Conservation (phyloP, 352 stramenopile species). For the Phytophthora cajani region DNA sequence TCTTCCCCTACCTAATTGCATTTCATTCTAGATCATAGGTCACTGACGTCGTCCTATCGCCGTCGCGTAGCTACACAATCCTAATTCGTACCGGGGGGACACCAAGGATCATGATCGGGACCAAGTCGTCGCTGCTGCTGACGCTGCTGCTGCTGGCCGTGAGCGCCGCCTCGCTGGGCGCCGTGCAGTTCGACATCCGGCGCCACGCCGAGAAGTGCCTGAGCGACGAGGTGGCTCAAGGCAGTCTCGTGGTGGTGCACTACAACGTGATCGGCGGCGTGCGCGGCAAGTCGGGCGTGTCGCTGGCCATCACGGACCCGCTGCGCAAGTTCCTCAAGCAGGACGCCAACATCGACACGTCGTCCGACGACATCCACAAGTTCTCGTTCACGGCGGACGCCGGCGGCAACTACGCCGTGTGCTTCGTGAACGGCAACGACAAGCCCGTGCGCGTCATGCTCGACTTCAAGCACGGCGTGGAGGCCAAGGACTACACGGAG, state of each 20-base stretch:
- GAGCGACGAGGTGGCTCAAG: slow-evolving; percentile 82
- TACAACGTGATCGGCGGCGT: slow-evolving; percentile 79
- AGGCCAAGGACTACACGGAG: slow-evolving; percentile 90
- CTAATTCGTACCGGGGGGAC: slow-evolving; percentile 16
- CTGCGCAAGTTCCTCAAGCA: slow-evolving; percentile 83
- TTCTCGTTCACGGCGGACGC: slow-evolving; percentile 82
- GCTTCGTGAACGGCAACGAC: slow-evolving; percentile 86
- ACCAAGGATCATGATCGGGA: slow-evolving; percentile 13
- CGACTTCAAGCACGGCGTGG: slow-evolving; percentile 89
- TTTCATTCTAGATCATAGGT: slow-evolving; percentile 3
- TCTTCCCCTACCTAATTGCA: not conserved
- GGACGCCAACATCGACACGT: slow-evolving; percentile 85
- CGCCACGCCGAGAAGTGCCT: slow-evolving; percentile 80
- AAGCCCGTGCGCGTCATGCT: slow-evolving; percentile 77
- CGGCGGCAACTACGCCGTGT: slow-evolving; percentile 77
- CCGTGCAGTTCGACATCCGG: slow-evolving; percentile 83
- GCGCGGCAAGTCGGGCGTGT: slow-evolving; percentile 76
- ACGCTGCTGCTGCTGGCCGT: slow-evolving; percentile 48
- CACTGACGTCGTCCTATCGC: slow-evolving; percentile 23
- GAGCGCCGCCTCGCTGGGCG: slow-evolving; percentile 31
- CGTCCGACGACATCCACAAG: slow-evolving; percentile 82
- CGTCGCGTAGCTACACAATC: slow-evolving; percentile 28
- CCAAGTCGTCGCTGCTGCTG: slow-evolving; percentile 36
- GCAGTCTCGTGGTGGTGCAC: slow-evolving; percentile 82
- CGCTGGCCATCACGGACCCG: slow-evolving; percentile 77